Evolutionary conservation across 768 basidiomycete genomes (phyloP).

Genomic region (Amanita muscaria): DNA sequence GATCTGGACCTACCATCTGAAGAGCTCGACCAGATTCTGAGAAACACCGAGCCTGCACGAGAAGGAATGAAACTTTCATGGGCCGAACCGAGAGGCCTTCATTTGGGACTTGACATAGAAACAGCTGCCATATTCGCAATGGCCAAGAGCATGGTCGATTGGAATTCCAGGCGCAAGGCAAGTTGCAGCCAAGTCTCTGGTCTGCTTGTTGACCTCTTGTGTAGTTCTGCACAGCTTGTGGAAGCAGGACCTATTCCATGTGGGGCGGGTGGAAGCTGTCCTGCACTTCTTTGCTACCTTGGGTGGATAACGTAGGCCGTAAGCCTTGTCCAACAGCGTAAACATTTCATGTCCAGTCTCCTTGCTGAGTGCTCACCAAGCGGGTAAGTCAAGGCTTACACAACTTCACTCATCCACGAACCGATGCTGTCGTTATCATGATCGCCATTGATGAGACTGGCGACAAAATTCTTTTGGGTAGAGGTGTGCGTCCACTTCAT

Average conservation of each 20-base stretch:
- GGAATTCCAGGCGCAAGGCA: constrained; percentile 87
- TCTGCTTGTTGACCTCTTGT: background rate
- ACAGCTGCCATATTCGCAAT: constrained; percentile 71
- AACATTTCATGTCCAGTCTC: background rate
- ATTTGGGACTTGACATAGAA: constrained; percentile 48
- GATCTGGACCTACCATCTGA: constrained; percentile 31
- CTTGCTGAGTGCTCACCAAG: constrained; percentile 10
- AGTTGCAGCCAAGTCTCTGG: constrained; percentile 9
- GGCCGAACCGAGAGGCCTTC: constrained; percentile 53
- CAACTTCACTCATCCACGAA: constrained; percentile 78
- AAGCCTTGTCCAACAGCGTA: constrained; percentile 70
- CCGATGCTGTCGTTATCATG: constrained; percentile 90
- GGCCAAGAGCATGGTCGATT: constrained; percentile 80
- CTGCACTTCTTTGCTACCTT: constrained; percentile 69
- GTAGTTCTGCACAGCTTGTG: constrained; percentile 88
- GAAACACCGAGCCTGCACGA: constrained; percentile 28
- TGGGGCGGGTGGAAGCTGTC: constrained; percentile 97
- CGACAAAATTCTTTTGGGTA: constrained; percentile 80
- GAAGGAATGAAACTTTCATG: constrained; percentile 42
- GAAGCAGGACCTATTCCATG: constrained; percentile 67
- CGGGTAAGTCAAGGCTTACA: constrained; percentile 68
- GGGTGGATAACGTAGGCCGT: constrained; percentile 53
- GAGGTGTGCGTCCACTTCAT: constrained; percentile 50
- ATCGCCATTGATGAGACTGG: constrained; percentile 70
- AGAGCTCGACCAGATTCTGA: constrained; percentile 29